Evolutionary conservation across 2,329 filamentous ascomycete genomes (phyloP), one percentile per base, ranked within the genome.

Genomic region (Botrytis elliptica): DNA sequence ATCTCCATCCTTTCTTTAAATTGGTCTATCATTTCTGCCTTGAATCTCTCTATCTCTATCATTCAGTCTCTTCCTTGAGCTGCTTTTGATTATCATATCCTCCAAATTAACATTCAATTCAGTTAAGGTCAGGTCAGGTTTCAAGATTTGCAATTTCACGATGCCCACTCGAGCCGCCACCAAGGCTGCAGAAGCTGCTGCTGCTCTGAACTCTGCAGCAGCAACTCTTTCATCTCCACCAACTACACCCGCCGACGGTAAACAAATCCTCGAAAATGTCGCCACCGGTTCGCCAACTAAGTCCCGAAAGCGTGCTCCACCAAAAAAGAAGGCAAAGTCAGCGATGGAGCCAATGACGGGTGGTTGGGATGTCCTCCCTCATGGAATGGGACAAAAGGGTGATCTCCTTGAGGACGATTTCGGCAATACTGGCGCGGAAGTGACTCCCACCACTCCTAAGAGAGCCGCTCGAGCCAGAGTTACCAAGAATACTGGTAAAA

Each of bases 301-400:
- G 29, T 18, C 55, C 20, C 42, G 42, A 52, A 77, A 78, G 63
- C 73, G 73, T 55, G 74, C 49, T 22, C 18, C 73, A 22, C 22
- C 62, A 4, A 75, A 70, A 40, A 75, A 60, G 52, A 76, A 74
- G 52, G 70, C 55, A 25, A 72, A 63, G 29, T 36, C 33, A 14
- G 59, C 62, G 7, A 55, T 49, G 5, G 75, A 77, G 44, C 68
- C 75, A 33, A 46, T 79, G 14, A 75, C 60, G 4, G 77, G 75
- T 67, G 76, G 73, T 44, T 79, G 82, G 71, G 82, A 88, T 74
- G 85, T 88, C 67, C 81, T 89, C 55, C 88, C 88, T 25, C 88
- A 90, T 79, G 89, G 88, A 67, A 81, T 90, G n/a, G 87, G 86
- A 9, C 80, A 81, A 10, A 75, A 79, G 29, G 65, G 73, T 33